A percentile compares a stretch with the other conserved stretches of the same genome.
Conservation (phyloP, 2,329 filamentous ascomycete species). For the Talaromyces sp. region DNA sequence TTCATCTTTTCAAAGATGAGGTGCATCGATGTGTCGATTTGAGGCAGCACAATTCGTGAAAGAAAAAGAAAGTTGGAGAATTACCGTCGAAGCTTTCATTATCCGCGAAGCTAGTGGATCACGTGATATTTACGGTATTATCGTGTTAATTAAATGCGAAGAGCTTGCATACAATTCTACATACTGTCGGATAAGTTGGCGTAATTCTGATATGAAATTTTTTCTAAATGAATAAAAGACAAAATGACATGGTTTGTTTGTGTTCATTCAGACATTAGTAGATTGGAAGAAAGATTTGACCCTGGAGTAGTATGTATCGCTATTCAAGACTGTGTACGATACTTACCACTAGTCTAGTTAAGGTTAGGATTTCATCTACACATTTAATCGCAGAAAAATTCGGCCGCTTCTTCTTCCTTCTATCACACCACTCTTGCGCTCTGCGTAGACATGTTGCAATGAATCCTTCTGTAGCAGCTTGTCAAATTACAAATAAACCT, state of each 20-base stretch:
- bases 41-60: neutral
- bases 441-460: constrained; percentile 38
- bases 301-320: neutral
- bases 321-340: neutral
- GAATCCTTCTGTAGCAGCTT: constrained; percentile 27
- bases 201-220: neutral
- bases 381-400: neutral
- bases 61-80: neutral
- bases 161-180: neutral
- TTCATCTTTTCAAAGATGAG: neutral
- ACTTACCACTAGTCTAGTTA: constrained; percentile 11
- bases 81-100: neutral
- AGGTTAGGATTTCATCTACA: constrained; percentile 10
- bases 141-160: neutral
- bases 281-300: too few relatives aligned
- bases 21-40: neutral
- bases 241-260: neutral
- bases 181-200: too few relatives aligned
- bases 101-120: constrained; percentile 10
- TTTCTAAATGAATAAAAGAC: neutral
- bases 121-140: constrained; percentile 7
- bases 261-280: neutral
- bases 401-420: constrained; percentile 18
- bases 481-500: constrained; percentile 31
- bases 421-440: constrained; percentile 39